These are phyloP conservation scores for Allantophomopsis cytisporea DNA, from an alignment of 2,329 filamentous ascomycete genomes.

Conservation along the genomic window DNA sequence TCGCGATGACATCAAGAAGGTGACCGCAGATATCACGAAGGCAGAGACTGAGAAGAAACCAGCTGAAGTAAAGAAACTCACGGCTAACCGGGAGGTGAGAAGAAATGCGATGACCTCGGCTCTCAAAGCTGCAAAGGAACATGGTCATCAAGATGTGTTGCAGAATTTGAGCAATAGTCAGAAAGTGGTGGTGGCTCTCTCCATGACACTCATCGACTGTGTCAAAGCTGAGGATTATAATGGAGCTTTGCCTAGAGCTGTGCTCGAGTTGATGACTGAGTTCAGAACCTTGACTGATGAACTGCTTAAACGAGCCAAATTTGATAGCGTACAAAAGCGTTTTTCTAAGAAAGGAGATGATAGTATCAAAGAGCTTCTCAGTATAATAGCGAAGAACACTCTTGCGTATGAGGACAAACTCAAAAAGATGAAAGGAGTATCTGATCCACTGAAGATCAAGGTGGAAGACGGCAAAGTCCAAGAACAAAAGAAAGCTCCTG, in stretches of 20 bases:
- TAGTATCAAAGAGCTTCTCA: slow-evolving; percentile 46
- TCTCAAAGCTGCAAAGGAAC: slow-evolving; percentile 37
- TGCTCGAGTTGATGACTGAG: slow-evolving; percentile 47
- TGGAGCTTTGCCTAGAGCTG: slow-evolving; percentile 36
- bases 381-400: slow-evolving; percentile 33
- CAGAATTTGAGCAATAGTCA: slow-evolving; percentile 43
- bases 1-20: slow-evolving; percentile 14
- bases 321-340: slow-evolving; percentile 48
- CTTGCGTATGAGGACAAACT: slow-evolving; percentile 20
- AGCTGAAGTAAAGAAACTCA: slow-evolving; percentile 21
- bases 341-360: slow-evolving; percentile 51
- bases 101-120: slow-evolving; percentile 34
- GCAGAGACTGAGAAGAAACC: slow-evolving; percentile 10
- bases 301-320: slow-evolving; percentile 47
- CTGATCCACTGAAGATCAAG: slow-evolving; percentile 6
- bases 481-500: slow-evolving; percentile 7
- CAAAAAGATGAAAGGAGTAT: slow-evolving; percentile 26
- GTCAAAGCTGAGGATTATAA: slow-evolving; percentile 37
- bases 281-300: slow-evolving; percentile 43
- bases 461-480: slow-evolving; percentile 9
- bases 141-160: slow-evolving; percentile 39
- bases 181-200: slow-evolving; percentile 39
- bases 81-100: slow-evolving; percentile 26
- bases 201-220: slow-evolving; percentile 38
- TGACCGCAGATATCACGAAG: slow-evolving; percentile 12